Evolutionary conservation across 192 early-diverging fungal species (phyloP).

Genomic region (Coemansia sp.): DNA sequence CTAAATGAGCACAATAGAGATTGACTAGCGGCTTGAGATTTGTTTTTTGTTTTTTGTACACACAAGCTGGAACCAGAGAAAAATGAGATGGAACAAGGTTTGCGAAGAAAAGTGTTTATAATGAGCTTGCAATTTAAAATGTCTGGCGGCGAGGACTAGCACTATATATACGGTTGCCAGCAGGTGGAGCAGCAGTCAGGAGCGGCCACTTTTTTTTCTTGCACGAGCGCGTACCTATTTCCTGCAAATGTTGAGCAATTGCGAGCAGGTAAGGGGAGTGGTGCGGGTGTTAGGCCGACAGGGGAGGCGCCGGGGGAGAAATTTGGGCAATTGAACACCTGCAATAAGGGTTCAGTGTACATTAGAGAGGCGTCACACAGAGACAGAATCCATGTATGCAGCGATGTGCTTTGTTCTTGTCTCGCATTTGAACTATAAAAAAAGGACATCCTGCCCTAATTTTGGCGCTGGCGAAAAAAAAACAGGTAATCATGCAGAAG

Average conservation of each 20-base stretch:
- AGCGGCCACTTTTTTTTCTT: background rate
- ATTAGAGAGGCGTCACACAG: slow-evolving; percentile 2
- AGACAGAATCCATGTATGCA: slow-evolving; percentile 8
- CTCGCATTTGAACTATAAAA: background rate
- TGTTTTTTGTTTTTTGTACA: background rate
- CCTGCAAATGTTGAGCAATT: slow-evolving; percentile 2
- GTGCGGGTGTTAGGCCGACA: background rate
- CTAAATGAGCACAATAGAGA: background rate
- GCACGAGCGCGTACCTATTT: background rate
- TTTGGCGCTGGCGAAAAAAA: background rate
- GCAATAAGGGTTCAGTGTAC: background rate
- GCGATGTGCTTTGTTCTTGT: background rate
- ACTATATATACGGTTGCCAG: background rate
- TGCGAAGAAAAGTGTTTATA: background rate
- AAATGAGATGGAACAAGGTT: background rate
- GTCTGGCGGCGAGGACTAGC: background rate
- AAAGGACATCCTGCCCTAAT: background rate
- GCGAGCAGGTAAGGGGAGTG: background rate
- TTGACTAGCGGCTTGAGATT: background rate
- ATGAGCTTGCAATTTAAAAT: background rate
- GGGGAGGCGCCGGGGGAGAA: no score
- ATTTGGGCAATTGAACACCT: background rate
- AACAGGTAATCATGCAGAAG: background rate
- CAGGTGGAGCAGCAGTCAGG: background rate
- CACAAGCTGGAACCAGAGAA: background rate